A percentile compares a stretch with the other conserved stretches of the same genome.
phyloP scores from a whole-genome alignment of 2,329 filamentous ascomycete species.

The Epichloe coenophiala region DNA sequence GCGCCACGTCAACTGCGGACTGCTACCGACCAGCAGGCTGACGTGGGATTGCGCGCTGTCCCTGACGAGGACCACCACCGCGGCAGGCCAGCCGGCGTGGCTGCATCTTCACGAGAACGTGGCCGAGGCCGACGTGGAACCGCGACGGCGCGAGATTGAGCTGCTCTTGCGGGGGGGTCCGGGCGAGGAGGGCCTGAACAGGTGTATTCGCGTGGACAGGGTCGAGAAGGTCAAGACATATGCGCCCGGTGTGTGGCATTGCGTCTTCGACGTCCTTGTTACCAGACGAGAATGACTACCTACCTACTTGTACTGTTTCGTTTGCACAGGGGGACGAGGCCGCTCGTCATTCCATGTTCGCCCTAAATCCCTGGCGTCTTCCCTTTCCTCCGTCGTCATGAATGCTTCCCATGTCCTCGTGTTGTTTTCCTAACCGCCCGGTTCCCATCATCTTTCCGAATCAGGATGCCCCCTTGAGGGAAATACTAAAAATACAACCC shows the following conservation, averaged over 20 bases:
- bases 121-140: constrained; percentile 37
- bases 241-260: constrained; percentile 56
- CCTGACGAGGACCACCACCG: constrained; percentile 25
- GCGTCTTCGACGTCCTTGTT: constrained; percentile 52
- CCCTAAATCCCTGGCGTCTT: no score
- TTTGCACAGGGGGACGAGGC: not conserved
- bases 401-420: no score
- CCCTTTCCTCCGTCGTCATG: no score
- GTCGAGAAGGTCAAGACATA: constrained; percentile 56
- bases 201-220: constrained; percentile 32
- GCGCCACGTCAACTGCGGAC: constrained; percentile 48
- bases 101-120: constrained; percentile 57
- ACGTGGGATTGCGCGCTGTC: constrained; percentile 30
- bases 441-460: no score
- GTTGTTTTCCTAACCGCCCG: no score
- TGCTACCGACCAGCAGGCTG: constrained; percentile 43
- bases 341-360: no score
- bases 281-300: constrained; percentile 10
- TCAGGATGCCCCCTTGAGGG: no score
- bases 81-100: constrained; percentile 34
- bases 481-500: no score
- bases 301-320: no score
- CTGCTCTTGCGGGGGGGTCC: constrained; percentile 27
- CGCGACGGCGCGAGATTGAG: constrained; percentile 33
- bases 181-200: constrained; percentile 7